Evolutionary conservation across 1,139 yeast species (phyloP).

Genomic region (Candida sp.): DNA sequence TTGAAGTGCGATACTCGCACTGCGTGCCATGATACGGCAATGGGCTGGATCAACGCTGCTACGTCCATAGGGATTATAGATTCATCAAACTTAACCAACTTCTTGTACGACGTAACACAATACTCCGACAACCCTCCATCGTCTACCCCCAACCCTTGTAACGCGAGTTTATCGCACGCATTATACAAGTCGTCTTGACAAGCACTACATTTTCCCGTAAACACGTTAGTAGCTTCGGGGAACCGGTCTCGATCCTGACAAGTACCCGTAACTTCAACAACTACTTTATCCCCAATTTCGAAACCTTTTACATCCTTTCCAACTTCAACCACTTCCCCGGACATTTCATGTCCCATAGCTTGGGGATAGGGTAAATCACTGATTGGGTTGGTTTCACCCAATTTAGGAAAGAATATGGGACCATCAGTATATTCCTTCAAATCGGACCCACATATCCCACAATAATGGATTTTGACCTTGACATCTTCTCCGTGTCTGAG

Average conservation of each 20-base stretch:
- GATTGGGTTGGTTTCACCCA: conserved; percentile 16
- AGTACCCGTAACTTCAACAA: conserved; percentile 51
- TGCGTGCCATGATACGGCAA: conserved; percentile 49
- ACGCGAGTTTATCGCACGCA: conserved; percentile 42
- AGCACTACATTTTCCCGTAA: conserved; percentile 32
- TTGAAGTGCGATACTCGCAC: conserved; percentile 32
- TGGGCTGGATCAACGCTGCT: conserved; percentile 44
- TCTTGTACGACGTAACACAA: conserved; percentile 32
- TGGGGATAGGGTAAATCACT: conserved; percentile 16
- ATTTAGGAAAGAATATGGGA: conserved; percentile 42
- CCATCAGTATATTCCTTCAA: conserved; percentile 51
- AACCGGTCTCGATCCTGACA: conserved; percentile 37
- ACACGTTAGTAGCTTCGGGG: conserved; percentile 23
- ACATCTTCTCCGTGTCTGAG: conserved; percentile 44
- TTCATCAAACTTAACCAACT: conserved; percentile 31
- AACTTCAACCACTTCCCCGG: conserved; percentile 37
- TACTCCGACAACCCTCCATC: conserved; percentile 46
- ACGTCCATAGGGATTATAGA: conserved; percentile 37
- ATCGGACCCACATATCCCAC: conserved; percentile 62
- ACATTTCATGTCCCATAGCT: conserved; percentile 53
- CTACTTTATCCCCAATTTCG: conserved; percentile 42
- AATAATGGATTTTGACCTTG: conserved; percentile 46
- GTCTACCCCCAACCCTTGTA: conserved; percentile 42
- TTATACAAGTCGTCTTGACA: conserved; percentile 44
- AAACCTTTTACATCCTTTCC: conserved; percentile 19